Base-by-base conservation (phyloP, 108 stramenopile species). In the Tribonema minus region DNA sequence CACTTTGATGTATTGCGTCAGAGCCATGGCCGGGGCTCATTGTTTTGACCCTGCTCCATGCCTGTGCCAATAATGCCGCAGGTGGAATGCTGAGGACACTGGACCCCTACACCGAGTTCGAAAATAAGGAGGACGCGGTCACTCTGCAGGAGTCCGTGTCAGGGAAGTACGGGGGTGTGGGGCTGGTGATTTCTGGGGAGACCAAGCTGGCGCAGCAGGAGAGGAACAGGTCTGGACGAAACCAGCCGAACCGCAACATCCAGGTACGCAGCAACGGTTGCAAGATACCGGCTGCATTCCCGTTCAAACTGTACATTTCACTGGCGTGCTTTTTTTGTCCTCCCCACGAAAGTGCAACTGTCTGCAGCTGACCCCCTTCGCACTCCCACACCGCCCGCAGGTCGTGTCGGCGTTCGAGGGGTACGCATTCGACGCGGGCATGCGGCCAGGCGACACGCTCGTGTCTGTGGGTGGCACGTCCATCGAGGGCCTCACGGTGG, bases 21-120 rank as follows among this genome's bases (percentile, higher is more conserved):
- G n/a, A n/a, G n/a, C n/a, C n/a, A n/a, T n/a, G n/a, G n/a, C n/a
- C n/a, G n/a, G n/a, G n/a, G n/a, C n/a, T n/a, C n/a, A n/a, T n/a
- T n/a, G n/a, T n/a, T n/a, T n/a, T n/a, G n/a, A n/a, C n/a, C n/a
- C n/a, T n/a, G n/a, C n/a, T n/a, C n/a, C n/a, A n/a, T n/a, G n/a
- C n/a, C n/a, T n/a, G n/a, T n/a, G n/a, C n/a, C n/a, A n/a, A n/a
- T n/a, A n/a, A n/a, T n/a, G n/a, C n/a, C n/a, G n/a, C 46, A 54
- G 61, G 86, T 87, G 72, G 94, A 71, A 97, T 97, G 96, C 87
- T 95, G 23, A 78, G 85, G 31, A 89, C 87, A 2, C 81, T 97
- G 32, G 96, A 97, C 88, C 96, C 96, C 1, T 97, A 97, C 81
- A 97, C 96, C 20, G 94, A 95, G 82, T 97, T 92, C 76, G 93